phyloP scores from a whole-genome alignment of 768 basidiomycete genomes.

The Guyanaporus albipodus region DNA sequence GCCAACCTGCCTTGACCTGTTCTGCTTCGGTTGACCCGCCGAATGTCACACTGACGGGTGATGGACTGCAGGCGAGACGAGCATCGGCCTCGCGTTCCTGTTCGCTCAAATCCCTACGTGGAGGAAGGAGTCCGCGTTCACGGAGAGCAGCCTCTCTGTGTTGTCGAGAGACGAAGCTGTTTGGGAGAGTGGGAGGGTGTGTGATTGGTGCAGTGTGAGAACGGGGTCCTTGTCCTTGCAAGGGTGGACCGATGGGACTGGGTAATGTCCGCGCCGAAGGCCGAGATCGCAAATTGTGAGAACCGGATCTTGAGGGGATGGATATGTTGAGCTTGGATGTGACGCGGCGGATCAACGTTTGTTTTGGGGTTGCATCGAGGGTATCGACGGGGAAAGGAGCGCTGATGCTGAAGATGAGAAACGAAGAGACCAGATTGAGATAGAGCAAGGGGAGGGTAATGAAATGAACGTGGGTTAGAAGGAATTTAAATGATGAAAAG shows the following conservation, averaged over 20 bases:
- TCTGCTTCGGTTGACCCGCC: constrained; percentile 42
- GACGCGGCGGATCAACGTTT: constrained; percentile 28
- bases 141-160: constrained; percentile 52
- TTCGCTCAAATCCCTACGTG: constrained; percentile 33
- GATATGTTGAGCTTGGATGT: constrained; percentile 27
- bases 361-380: constrained; percentile 4
- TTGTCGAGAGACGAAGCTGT: constrained; percentile 20
- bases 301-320: constrained; percentile 13
- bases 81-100: constrained; percentile 41
- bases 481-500: not conserved
- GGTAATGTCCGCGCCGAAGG: constrained; percentile 11
- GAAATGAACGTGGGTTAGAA: constrained; percentile 1
- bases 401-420: constrained; percentile 5
- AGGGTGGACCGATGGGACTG: not conserved
- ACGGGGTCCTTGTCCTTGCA: constrained; percentile 3
- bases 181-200: constrained; percentile 18
- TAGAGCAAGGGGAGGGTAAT: too few relatives aligned
- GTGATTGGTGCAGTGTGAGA: not conserved
- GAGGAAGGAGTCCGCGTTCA: constrained; percentile 55
- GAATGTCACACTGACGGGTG: constrained; percentile 21
- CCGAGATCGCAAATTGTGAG: constrained; percentile 7
- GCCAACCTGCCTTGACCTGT: constrained; percentile 53
- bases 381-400: not conserved
- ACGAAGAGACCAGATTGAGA: not conserved
- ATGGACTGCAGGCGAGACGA: constrained; percentile 37